Evolutionary conservation across 148 eudicot species (phyloP).

Genomic region (Amaranthus palmeri): DNA sequence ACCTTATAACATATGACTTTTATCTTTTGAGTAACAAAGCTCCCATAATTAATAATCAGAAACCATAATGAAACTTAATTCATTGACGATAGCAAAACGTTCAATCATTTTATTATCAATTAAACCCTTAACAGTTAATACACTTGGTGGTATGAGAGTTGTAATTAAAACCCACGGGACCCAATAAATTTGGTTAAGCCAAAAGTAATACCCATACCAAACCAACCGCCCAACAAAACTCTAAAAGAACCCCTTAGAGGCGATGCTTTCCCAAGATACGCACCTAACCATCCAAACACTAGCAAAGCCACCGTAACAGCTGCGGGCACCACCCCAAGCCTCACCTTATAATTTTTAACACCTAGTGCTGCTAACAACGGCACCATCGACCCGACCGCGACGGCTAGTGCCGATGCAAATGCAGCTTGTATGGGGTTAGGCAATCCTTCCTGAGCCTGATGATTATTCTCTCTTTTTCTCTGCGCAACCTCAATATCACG

Average conservation of each 20-base stretch:
- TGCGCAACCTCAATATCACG: constrained; percentile 40
- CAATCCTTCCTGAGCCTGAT: constrained; percentile 19
- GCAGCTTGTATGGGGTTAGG: constrained; percentile 38
- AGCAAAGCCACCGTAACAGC: constrained; percentile 38
- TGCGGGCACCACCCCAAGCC: constrained; percentile 33
- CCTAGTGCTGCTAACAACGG: constrained; percentile 34
- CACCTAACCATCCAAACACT: constrained; percentile 42
- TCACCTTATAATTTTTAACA: constrained; percentile 30
- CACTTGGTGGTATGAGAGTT: too few relatives aligned
- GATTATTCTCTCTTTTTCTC: constrained; percentile 19
- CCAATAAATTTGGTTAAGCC: constrained; percentile 29
- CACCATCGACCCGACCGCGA: constrained; percentile 31
- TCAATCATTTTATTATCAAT: too few relatives aligned
- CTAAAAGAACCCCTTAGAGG: constrained; percentile 26
- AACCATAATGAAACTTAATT: too few relatives aligned
- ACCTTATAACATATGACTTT: too few relatives aligned
- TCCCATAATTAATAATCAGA: too few relatives aligned
- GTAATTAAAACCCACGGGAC: background rate
- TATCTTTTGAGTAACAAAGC: too few relatives aligned
- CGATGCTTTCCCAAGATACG: constrained; percentile 33
- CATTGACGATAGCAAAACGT: too few relatives aligned
- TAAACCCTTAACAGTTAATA: too few relatives aligned
- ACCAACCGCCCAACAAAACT: constrained; percentile 45
- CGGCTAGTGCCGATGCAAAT: constrained; percentile 31
- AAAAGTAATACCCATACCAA: constrained; percentile 38